A percentile compares a stretch with the other conserved stretches of the same genome.
These are phyloP conservation scores for Cystobasidiaceae sp. DNA, from an alignment of 1,284 basidiomycete genomes.

Conservation along the genomic window DNA sequence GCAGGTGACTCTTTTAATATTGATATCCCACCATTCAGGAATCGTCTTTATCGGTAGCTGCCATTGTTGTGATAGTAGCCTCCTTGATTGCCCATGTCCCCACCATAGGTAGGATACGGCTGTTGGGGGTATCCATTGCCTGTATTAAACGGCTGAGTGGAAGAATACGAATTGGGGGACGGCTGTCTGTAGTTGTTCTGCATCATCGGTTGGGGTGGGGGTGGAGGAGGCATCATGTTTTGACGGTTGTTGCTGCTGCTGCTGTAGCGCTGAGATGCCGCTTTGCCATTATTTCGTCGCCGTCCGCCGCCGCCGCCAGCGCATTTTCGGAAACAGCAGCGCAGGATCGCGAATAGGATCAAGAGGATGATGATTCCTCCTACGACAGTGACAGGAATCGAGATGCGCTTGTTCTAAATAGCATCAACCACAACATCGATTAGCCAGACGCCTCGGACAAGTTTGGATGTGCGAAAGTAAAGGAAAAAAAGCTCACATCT, in stretches of 20 bases:
- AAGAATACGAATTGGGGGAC: too few relatives aligned
- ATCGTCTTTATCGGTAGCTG: not conserved
- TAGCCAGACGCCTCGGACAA: not conserved
- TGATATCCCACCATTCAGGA: too few relatives aligned
- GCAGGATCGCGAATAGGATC: conserved; percentile 44
- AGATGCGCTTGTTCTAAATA: conserved; percentile 59
- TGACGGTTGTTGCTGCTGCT: not conserved
- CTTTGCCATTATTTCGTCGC: not conserved
- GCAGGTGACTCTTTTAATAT: not conserved
- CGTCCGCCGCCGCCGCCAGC: not conserved
- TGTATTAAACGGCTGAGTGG: conserved; percentile 3
- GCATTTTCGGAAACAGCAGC: conserved; percentile 38
- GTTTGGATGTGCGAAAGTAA: too few relatives aligned
- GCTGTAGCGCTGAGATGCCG: not conserved
- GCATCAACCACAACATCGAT: not conserved
- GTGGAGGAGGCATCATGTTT: too few relatives aligned
- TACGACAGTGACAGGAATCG: conserved; percentile 61
- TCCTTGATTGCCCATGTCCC: not conserved
- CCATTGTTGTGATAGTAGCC: not conserved
- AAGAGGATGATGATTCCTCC: conserved; percentile 56
- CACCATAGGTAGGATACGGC: conserved; percentile 19
- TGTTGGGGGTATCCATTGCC: conserved; percentile 3
- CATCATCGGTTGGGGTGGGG: not conserved
- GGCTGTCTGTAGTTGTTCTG: conserved; percentile 1
- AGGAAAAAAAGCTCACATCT: conserved; percentile 40